Conservation (phyloP, 257 asterid species). For the Ballota nigra region DNA sequence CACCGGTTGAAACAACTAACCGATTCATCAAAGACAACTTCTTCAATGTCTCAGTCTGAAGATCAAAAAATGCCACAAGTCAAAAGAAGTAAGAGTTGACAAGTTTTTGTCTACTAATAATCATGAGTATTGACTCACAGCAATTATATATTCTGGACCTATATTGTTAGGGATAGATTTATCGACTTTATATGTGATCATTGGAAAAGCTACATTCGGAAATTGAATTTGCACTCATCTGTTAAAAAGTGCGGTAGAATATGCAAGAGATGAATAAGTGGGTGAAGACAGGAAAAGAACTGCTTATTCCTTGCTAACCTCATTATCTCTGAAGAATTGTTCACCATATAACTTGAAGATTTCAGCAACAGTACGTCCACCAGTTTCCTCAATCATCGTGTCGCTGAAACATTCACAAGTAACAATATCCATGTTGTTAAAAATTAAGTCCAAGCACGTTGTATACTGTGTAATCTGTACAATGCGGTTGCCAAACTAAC, state of each 20-base stretch:
- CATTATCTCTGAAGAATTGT: conserved; percentile 72
- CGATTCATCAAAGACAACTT: conserved; percentile 69
- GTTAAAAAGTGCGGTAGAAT: background rate
- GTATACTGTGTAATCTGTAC: background rate
- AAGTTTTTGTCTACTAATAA: conserved; percentile 7
- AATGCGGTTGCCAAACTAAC: background rate
- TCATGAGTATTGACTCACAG: background rate
- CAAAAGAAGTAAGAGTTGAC: conserved; percentile 1
- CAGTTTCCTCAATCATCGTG: conserved; percentile 64
- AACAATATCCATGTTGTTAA: background rate
- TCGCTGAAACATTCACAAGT: conserved; percentile 54
- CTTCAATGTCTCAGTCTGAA: conserved; percentile 65
- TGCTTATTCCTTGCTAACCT: conserved; percentile 43
- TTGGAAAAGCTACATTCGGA: background rate
- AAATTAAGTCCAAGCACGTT: background rate
- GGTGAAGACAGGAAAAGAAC: background rate
- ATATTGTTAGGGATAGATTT: background rate
- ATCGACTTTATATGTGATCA: background rate
- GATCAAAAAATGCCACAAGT: background rate
- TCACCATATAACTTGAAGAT: conserved; percentile 72
- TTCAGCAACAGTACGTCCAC: conserved; percentile 66
- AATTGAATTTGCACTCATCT: background rate
- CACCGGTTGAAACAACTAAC: conserved; percentile 88
- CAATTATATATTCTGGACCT: background rate
- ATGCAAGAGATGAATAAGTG: too few species aligned